Percentiles rank a stretch among this genome's conserved stretches.
Conservation (phyloP, 2,329 filamentous ascomycete genomes). For the Aspergillus bombycis region DNA sequence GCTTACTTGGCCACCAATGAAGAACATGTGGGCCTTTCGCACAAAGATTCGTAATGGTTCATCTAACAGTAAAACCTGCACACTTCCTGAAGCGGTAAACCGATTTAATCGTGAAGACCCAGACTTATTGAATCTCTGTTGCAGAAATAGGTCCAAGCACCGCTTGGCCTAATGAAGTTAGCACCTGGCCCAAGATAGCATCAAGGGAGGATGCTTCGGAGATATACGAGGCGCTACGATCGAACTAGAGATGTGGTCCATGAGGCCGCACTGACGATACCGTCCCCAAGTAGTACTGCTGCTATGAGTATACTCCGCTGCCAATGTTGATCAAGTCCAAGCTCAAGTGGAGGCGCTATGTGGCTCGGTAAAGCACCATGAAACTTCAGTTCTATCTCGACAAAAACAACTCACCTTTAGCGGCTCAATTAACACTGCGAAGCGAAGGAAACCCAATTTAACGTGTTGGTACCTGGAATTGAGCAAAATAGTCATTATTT, state of each 20-base stretch:
- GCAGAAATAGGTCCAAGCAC: background rate
- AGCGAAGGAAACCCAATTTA: background rate
- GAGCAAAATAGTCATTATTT: background rate
- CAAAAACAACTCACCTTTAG: background rate
- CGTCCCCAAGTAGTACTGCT: background rate
- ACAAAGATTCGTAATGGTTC: background rate
- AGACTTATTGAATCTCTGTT: background rate
- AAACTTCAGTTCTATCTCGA: background rate
- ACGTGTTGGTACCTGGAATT: background rate
- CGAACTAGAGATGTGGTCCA: background rate
- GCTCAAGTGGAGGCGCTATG: background rate
- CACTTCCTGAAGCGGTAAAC: background rate
- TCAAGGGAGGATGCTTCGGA: background rate
- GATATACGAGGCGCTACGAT: background rate
- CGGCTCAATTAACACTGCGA: background rate
- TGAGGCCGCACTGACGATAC: background rate
- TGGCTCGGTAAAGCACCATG: background rate
- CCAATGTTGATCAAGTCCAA: background rate
- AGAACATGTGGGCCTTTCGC: background rate
- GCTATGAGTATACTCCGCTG: background rate
- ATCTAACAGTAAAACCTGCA: background rate
- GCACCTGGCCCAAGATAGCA: too few relatives aligned
- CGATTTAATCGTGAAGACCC: background rate
- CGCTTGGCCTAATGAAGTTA: background rate
- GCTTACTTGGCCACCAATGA: background rate